Evolutionary conservation across 139 green algal species (phyloP).

Genomic region (Desmodesmus armatus): DNA sequence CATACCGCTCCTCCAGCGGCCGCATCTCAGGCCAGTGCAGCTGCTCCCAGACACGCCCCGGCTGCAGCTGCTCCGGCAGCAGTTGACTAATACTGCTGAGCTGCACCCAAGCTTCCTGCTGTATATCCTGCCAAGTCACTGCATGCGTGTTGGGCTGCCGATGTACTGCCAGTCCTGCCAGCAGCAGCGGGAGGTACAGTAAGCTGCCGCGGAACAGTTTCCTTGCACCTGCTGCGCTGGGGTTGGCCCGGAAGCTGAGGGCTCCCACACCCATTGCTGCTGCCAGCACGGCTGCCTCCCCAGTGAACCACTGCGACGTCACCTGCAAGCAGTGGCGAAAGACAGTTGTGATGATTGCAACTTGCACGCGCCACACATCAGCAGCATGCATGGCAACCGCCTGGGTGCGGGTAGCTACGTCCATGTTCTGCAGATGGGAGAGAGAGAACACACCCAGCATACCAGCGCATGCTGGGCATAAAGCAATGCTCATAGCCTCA

Average conservation of each 20-base stretch:
- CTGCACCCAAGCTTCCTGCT: not conserved
- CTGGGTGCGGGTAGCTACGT: too few relatives aligned
- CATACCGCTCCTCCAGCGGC: slow-evolving; percentile 28
- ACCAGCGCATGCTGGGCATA: too few relatives aligned
- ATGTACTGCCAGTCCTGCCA: slow-evolving; percentile 87
- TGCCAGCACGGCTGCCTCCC: slow-evolving; percentile 62
- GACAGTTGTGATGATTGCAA: too few relatives aligned
- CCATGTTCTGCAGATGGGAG: too few relatives aligned
- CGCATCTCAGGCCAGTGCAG: slow-evolving; percentile 21
- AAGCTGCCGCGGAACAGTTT: slow-evolving; percentile 90
- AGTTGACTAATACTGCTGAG: too few relatives aligned
- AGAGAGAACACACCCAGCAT: too few relatives aligned
- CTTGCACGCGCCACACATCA: too few relatives aligned
- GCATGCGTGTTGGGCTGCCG: slow-evolving; percentile 53
- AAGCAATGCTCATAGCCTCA: too few relatives aligned
- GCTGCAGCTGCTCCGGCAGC: slow-evolving; percentile 18
- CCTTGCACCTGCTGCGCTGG: slow-evolving; percentile 66
- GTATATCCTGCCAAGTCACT: slow-evolving; percentile 19
- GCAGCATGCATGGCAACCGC: too few relatives aligned
- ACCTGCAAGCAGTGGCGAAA: too few relatives aligned
- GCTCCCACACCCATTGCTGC: slow-evolving; percentile 75
- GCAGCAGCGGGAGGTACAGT: slow-evolving; percentile 92
- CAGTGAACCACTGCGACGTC: slow-evolving; percentile 25
- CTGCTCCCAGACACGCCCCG: slow-evolving; percentile 19
- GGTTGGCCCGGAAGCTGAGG: slow-evolving; percentile 72